Conservation (phyloP, 306 rosid species). For the Cucurbita argyrosperma region DNA sequence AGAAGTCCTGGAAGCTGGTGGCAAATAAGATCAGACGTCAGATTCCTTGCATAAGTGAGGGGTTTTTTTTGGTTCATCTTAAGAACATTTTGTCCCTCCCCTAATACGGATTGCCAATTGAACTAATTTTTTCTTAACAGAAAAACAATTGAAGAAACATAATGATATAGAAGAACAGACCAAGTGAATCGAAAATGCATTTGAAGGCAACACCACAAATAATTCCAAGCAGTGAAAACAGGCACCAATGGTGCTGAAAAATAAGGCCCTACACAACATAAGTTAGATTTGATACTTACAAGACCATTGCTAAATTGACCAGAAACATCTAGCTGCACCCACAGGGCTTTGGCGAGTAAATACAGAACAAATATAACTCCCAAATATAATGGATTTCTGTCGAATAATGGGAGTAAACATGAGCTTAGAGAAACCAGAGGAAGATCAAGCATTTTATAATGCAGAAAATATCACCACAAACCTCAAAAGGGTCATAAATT, state of each 20-base stretch:
- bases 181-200: background rate
- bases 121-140: no score
- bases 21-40: background rate
- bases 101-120: background rate
- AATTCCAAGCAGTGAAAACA: background rate
- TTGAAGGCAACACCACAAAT: background rate
- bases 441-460: background rate
- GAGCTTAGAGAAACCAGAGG: constrained; percentile 8
- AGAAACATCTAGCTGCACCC: constrained; percentile 78
- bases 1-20: constrained; percentile 82
- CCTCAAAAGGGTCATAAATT: constrained; percentile 91
- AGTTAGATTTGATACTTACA: constrained; percentile 38
- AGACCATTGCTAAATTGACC: constrained; percentile 67
- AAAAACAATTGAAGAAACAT: no score
- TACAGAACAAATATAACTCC: constrained; percentile 55
- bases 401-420: constrained; percentile 8
- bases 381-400: constrained; percentile 90
- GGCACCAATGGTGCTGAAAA: background rate
- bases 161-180: no score
- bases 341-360: constrained; percentile 65
- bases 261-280: background rate
- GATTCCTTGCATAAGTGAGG: background rate
- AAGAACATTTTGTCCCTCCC: no score
- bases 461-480: constrained; percentile 10
- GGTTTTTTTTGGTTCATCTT: background rate